Evolutionary conservation across 768 basidiomycete species (phyloP).

Genomic region (Mycena filopes): DNA sequence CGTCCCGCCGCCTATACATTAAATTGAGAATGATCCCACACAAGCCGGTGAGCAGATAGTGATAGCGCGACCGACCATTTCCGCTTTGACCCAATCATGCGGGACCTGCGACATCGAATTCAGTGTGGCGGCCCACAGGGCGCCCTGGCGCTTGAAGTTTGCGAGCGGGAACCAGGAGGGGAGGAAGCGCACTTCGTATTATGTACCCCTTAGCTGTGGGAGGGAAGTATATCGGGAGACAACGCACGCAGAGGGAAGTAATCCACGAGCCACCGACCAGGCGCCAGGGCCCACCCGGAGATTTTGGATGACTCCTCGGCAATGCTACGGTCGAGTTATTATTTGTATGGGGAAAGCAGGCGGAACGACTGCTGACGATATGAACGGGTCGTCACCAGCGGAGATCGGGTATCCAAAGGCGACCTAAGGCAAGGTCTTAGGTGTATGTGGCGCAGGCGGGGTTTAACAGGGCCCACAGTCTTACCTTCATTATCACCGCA

Average conservation of each 20-base stretch:
- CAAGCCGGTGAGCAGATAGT: no score
- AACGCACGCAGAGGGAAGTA: slow-evolving; percentile 50
- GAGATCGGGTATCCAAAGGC: slow-evolving; percentile 51
- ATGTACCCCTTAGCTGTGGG: no score
- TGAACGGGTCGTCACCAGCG: slow-evolving; percentile 49
- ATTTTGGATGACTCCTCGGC: slow-evolving; percentile 53
- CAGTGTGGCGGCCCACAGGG: slow-evolving; percentile 50
- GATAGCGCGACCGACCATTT: slow-evolving; percentile 55
- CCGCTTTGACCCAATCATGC: slow-evolving; percentile 56
- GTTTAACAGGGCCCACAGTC: no score
- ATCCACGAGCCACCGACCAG: slow-evolving; percentile 50
- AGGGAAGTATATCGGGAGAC: not conserved
- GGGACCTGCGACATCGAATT: slow-evolving; percentile 50
- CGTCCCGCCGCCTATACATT: slow-evolving; percentile 45
- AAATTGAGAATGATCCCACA: no score
- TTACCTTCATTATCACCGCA: slow-evolving; percentile 53
- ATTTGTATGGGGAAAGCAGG: no score
- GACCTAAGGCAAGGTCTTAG: slow-evolving; percentile 22
- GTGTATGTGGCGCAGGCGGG: no score
- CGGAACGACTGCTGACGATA: no score
- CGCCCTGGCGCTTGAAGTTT: slow-evolving; percentile 58
- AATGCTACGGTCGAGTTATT: slow-evolving; percentile 31
- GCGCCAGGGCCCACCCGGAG: slow-evolving; percentile 51
- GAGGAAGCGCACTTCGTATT: slow-evolving; percentile 57
- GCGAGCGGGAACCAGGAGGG: slow-evolving; percentile 63